Base-by-base conservation (phyloP, 1,284 basidiomycete species). In the Pyrrhoderma lamaoense region DNA sequence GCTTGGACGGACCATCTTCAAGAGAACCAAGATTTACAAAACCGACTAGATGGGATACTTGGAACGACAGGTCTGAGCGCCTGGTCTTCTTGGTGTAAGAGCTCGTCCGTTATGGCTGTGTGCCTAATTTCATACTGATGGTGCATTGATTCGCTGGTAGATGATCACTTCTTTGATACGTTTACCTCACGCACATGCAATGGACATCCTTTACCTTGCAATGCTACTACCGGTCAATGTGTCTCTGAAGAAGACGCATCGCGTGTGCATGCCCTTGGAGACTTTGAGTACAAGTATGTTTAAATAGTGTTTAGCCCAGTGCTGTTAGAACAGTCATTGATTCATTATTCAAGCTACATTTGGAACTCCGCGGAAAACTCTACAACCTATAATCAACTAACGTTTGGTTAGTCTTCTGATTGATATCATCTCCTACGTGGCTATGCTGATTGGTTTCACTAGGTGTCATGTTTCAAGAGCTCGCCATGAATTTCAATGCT, bases 281-380 rank as follows among this genome's bases (percentile, higher is more conserved):
- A 77, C 55, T 75, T 71, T 58, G 75, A 77, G 57, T 77, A 77
- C 64, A 70, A 77, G 75, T 74, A n/a, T n/a, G n/a, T n/a, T n/a
- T n/a, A n/a, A n/a, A n/a, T n/a, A n/a, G n/a, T n/a, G n/a, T 44
- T n/a, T 3, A n/a, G 14, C 1, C 22, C 34, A 37, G 11, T 16
- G 35, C 9, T 16, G 35, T 37, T 37, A 16, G 31, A 35, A 44
- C 8, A 9, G 19, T 13, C 14, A 16, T 22, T 18, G 19, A 37
- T 2, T 25, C 11, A 18, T 23, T 11, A 5, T 42, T 13, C 22
- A 50, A 77, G 76, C 54, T 77, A 77, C 59, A 75, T 77, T 56
- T 77, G 73, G 72, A 75, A 75, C 57, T 55, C 70, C 1, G 70
- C 70, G 3, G 57, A 66, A 52, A 73, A 74, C 47, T 63, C 76